Evolutionary conservation across 345 rosid species (phyloP).

Genomic region (Reutealis trisperma): DNA sequence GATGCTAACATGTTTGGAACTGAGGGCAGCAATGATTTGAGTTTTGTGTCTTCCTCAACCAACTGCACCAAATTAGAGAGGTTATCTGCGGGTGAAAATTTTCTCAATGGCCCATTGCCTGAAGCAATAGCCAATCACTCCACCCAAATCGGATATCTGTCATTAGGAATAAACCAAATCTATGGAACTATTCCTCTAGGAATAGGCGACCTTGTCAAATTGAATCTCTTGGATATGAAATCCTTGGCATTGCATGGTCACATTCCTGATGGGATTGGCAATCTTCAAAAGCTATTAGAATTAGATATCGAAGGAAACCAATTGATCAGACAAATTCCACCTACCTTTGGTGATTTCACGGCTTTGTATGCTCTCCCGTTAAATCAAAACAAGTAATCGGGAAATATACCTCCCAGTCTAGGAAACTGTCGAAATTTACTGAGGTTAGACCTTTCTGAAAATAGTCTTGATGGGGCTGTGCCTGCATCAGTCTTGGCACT

Average conservation of each 20-base stretch:
- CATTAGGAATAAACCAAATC: neutral
- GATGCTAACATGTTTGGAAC: neutral
- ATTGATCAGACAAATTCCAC: slow-evolving; percentile 19
- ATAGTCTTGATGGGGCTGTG: slow-evolving; percentile 26
- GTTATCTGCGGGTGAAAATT: accelerated
- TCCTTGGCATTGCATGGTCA: slow-evolving; percentile 1
- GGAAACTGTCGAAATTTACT: slow-evolving; percentile 15
- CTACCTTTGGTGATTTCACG: slow-evolving; percentile 18
- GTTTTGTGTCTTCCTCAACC: slow-evolving; percentile 20
- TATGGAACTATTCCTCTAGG: slow-evolving; percentile 27
- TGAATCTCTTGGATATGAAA: neutral
- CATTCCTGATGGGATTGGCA: slow-evolving; percentile 2
- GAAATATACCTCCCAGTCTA: slow-evolving; percentile 26
- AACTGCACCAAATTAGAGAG: slow-evolving; percentile 7
- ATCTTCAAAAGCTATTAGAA: neutral
- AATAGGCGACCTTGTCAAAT: slow-evolving; percentile 18
- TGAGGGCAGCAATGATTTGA: slow-evolving; percentile 15
- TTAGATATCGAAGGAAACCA: slow-evolving; percentile 7
- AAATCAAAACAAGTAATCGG: slow-evolving; percentile 10
- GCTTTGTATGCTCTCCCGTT: neutral
- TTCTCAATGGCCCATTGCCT: slow-evolving; percentile 17
- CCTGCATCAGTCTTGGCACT: slow-evolving; percentile 22
- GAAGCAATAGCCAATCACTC: slow-evolving; percentile 11
- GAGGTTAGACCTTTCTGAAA: slow-evolving; percentile 17
- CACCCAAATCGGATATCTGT: neutral